These are phyloP conservation scores for Cocos nucifera DNA, from an alignment of 176 grass and related monocot genomes.

Conservation along the genomic window DNA sequence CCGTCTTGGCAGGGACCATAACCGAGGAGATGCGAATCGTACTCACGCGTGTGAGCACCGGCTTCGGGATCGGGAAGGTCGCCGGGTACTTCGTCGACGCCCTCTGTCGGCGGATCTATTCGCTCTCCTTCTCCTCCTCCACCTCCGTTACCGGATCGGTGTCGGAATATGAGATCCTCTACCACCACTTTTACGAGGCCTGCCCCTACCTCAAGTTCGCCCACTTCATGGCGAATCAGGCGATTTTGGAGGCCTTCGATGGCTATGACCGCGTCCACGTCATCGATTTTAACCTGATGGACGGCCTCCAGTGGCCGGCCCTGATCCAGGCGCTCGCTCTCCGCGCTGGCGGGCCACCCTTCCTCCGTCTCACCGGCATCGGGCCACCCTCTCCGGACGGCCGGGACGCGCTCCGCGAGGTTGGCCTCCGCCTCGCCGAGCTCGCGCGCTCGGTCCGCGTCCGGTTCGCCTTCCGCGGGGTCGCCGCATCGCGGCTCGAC, in stretches of 20 bases:
- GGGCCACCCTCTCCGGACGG: constrained; percentile 58
- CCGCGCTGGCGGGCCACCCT: constrained; percentile 68
- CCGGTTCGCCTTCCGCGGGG: constrained; percentile 78
- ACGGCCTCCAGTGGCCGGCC: constrained; percentile 91
- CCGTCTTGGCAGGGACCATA: constrained; percentile 23
- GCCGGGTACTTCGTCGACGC: constrained; percentile 74
- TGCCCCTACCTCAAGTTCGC: constrained; percentile 97
- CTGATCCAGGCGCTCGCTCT: constrained; percentile 84
- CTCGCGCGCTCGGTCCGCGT: constrained; percentile 68
- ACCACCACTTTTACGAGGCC: constrained; percentile 91
- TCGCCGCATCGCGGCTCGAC: constrained; percentile 64
- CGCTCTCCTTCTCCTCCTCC: background rate
- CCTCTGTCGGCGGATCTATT: constrained; percentile 52
- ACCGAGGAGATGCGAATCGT: constrained; percentile 40
- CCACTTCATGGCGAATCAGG: constrained; percentile 95
- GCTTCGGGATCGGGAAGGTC: constrained; percentile 68
- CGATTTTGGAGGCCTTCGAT: constrained; percentile 80
- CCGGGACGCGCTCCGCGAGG: constrained; percentile 73
- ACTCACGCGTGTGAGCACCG: constrained; percentile 37
- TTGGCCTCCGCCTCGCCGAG: constrained; percentile 71
- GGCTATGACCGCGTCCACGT: constrained; percentile 56
- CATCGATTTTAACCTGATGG: constrained; percentile 91
- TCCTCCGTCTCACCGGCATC: constrained; percentile 82
- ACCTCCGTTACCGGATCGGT: background rate
- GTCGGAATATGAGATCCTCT: constrained; percentile 41